phyloP scores from a whole-genome alignment of 2,329 filamentous ascomycete genomes.

The Aspergillus clavatus region DNA sequence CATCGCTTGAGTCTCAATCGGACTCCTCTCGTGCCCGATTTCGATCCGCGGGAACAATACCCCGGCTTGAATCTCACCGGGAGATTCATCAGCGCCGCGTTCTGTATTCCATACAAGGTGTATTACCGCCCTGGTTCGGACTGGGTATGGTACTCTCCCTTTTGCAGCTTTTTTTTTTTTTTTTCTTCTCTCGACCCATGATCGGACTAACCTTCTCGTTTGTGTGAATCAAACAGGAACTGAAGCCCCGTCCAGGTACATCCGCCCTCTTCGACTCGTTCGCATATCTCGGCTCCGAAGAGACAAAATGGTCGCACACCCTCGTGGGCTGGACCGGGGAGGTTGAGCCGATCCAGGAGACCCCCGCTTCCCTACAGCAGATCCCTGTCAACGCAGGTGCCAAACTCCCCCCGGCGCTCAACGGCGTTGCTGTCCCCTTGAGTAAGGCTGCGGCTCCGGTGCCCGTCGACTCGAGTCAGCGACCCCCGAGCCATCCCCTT shows the following conservation, averaged over 20 bases:
- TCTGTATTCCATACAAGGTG: constrained; percentile 59
- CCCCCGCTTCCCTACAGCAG: constrained; percentile 27
- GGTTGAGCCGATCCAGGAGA: constrained; percentile 50
- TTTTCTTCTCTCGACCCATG: constrained; percentile 3
- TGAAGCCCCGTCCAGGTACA: constrained; percentile 74
- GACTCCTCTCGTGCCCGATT: constrained; percentile 40
- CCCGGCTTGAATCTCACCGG: constrained; percentile 56
- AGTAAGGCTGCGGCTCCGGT: constrained; percentile 77
- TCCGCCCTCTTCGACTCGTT: constrained; percentile 92
- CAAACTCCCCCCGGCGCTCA: constrained; percentile 28
- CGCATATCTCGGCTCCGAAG: constrained; percentile 75
- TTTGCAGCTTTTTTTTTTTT: not conserved
- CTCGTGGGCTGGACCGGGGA: constrained; percentile 95
- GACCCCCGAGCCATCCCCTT: constrained; percentile 54
- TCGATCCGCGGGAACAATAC: constrained; percentile 53
- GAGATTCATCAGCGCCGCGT: constrained; percentile 59
- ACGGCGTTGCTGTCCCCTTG: constrained; percentile 42
- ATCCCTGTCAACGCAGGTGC: constrained; percentile 23
- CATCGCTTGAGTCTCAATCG: constrained; percentile 48
- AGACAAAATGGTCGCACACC: constrained; percentile 83
- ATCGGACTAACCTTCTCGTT: constrained; percentile 4
- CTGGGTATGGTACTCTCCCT: constrained; percentile 45
- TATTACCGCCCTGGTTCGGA: constrained; percentile 49
- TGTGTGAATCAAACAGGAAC: constrained; percentile 49
- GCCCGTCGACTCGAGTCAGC: constrained; percentile 60